These are phyloP conservation scores for Grigorovia yakushimaensis DNA, from an alignment of 805 yeast species.

Conservation along the genomic window DNA sequence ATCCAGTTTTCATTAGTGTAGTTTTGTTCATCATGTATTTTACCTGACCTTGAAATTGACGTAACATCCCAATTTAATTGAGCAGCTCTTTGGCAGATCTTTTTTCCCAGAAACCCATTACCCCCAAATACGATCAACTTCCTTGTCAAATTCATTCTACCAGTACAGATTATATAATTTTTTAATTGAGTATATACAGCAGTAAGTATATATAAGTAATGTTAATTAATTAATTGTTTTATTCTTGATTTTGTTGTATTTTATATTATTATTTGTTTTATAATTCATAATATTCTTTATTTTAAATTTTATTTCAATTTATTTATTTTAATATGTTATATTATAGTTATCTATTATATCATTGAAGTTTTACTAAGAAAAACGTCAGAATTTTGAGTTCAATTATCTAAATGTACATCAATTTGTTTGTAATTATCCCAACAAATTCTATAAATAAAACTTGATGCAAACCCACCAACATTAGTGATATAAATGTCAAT, in stretches of 20 bases:
- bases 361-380: too few relatives aligned
- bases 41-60: conserved; percentile 59
- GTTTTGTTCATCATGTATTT: conserved; percentile 23
- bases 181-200: too few relatives aligned
- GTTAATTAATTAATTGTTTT: too few relatives aligned
- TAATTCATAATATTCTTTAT: too few relatives aligned
- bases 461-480: conserved; percentile 94
- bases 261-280: too few relatives aligned
- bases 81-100: conserved; percentile 62
- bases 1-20: conserved; percentile 35
- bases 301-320: too few relatives aligned
- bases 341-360: too few relatives aligned
- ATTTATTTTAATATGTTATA: too few relatives aligned
- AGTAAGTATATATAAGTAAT: too few relatives aligned
- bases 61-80: conserved; percentile 56
- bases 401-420: conserved; percentile 56
- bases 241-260: too few relatives aligned
- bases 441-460: conserved; percentile 89
- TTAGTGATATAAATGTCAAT: conserved; percentile 92
- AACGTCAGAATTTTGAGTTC: too few relatives aligned
- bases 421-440: conserved; percentile 86
- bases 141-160: background rate
- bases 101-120: conserved; percentile 67
- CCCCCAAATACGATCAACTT: conserved; percentile 74
- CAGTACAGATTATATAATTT: too few relatives aligned